Percentiles rank a stretch among this genome's conserved stretches.
Conservation (phyloP, 1,284 basidiomycete species). For the Kwoniella shivajii region DNA sequence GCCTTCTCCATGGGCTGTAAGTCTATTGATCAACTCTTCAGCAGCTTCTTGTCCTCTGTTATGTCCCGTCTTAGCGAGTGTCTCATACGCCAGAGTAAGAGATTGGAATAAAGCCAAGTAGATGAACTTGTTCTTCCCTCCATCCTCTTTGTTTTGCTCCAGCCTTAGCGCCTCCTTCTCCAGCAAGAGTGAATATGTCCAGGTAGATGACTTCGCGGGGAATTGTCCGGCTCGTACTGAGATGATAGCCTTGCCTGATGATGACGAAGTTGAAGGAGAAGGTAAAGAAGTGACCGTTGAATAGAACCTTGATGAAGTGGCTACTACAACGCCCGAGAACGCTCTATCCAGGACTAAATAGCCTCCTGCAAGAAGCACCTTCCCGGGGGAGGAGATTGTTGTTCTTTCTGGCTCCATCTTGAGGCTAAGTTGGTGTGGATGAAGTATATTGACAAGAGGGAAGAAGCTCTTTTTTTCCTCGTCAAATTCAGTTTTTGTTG, state of each 20-base stretch:
- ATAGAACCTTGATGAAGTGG: conserved; percentile 92
- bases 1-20: conserved; percentile 23
- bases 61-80: conserved; percentile 59
- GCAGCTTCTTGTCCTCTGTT: conserved; percentile 37
- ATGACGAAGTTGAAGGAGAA: conserved; percentile 52
- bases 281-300: conserved; percentile 53
- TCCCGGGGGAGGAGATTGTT: conserved; percentile 88
- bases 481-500: too few relatives aligned
- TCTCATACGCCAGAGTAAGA: conserved; percentile 66
- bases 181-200: conserved; percentile 69
- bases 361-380: conserved; percentile 90
- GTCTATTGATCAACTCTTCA: conserved; percentile 48
- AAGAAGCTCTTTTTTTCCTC: too few relatives aligned
- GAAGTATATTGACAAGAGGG: too few relatives aligned
- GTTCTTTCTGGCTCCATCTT: conserved; percentile 28
- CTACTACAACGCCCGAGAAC: conserved; percentile 82
- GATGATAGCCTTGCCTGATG: conserved; percentile 54
- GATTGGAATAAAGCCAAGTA: conserved; percentile 80
- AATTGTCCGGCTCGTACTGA: conserved; percentile 91
- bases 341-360: conserved; percentile 87
- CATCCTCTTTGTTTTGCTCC: conserved; percentile 20
- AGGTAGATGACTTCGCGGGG: conserved; percentile 63
- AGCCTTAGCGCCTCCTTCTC: conserved; percentile 13
- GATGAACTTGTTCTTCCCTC: conserved; percentile 81
- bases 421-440: too few relatives aligned